Base-by-base conservation (phyloP, 192 early-diverging fungal genomes). In the Backusella macrospora region DNA sequence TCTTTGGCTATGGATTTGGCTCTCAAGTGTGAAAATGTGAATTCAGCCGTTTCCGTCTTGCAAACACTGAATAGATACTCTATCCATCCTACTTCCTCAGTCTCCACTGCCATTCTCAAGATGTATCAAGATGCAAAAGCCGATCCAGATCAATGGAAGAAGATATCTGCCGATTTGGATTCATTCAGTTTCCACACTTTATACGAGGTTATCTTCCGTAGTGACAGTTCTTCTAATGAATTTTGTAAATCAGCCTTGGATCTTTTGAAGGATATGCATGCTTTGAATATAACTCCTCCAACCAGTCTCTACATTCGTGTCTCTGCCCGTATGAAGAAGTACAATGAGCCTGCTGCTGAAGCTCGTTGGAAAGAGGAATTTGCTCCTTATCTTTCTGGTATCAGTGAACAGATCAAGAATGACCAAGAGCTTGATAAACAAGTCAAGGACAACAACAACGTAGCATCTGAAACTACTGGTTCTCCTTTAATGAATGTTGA, bases 221-320 rank as follows among this genome's bases (percentile, higher is more conserved):
- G 18, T 26, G 67, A 74, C 4, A 59, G 38, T 3, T 15, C 46
- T 2, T 29, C 68, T 1, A 15, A 38, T 6, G 21, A 23, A 4
- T 81, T 78, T 23, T 48, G 62, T 16, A 47, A 71, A 13, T 23
- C 21, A 4, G 75, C 65, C 6, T 43, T 78, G 38, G 37, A 38
- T 6, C 43, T 81, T 14, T 39, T 81, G 18, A 18, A 72, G 1
- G 80, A 81, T 49, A 72, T 81, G 76, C 39, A 68, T 40, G 7
- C 42, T 9, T 42, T 77, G 14, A 37, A 49, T n/a, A 14, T 75
- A 44, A 59, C 49, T 18, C 65, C 69, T 14, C 37, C 64, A 16
- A 45, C 23, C 7, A 45, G 46, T 40, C 34, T 78, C n/a, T 72
- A 74, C 39, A 21, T 67, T 5, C 71, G 73, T 48, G 73, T 81